Evolutionary conservation across 805 yeast species (phyloP).

Genomic region (Lipomyces mesembrius): DNA sequence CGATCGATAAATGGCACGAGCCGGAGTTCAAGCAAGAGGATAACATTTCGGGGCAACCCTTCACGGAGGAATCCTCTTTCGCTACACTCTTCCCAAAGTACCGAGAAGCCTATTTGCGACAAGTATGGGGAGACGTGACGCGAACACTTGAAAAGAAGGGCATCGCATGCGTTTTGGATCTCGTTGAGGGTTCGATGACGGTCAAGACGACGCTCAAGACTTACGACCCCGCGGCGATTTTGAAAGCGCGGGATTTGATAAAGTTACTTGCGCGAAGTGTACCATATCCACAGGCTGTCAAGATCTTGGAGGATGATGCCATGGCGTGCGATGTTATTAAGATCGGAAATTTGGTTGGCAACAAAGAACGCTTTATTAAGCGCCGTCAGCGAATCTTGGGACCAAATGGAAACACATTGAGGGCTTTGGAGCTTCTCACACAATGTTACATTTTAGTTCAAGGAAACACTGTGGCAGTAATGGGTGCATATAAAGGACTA

Average conservation of each 20-base stretch:
- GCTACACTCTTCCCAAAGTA: slow-evolving; percentile 96
- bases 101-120: slow-evolving; percentile 85
- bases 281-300: slow-evolving; percentile 94
- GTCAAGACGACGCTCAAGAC: slow-evolving; percentile 96
- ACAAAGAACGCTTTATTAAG: slow-evolving; percentile 91
- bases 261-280: slow-evolving; percentile 94
- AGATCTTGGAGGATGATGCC: slow-evolving; percentile 80
- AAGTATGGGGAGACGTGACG: slow-evolving; percentile 93
- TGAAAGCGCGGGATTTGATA: slow-evolving; percentile 93
- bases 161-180: slow-evolving; percentile 80
- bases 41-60: slow-evolving; percentile 81
- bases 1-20: slow-evolving; percentile 65
- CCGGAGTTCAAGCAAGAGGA: slow-evolving; percentile 91
- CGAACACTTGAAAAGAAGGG: slow-evolving; percentile 67
- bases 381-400: slow-evolving; percentile 96
- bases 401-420: slow-evolving; percentile 94
- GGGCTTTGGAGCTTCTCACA: slow-evolving; percentile 93
- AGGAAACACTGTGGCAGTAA: slow-evolving; percentile 94
- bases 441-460: slow-evolving; percentile 94
- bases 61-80: slow-evolving; percentile 94
- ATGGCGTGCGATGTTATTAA: slow-evolving; percentile 95
- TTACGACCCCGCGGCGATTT: slow-evolving; percentile 88
- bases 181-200: slow-evolving; percentile 97
- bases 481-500: slow-evolving; percentile 95
- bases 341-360: slow-evolving; percentile 85